A percentile compares a stretch with the other conserved stretches of the same genome.
phyloP scores from a whole-genome alignment of 495 filamentous ascomycete genomes.

The Penicillium ochrochloron region DNA sequence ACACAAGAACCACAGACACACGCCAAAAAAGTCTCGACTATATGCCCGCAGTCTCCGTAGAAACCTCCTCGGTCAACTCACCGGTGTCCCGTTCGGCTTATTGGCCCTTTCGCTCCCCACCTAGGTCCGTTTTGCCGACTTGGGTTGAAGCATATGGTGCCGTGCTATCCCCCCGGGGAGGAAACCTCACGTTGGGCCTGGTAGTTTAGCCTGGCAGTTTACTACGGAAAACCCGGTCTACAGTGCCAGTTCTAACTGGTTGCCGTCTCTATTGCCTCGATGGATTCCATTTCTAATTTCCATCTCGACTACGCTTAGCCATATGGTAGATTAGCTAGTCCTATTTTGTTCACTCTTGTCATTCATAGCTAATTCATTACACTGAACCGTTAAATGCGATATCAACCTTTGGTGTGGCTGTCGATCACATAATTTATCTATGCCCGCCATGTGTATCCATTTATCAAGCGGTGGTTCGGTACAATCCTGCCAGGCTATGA shows the following conservation, averaged over 20 bases:
- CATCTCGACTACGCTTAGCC: not conserved
- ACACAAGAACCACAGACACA: too few species aligned
- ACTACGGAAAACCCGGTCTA: slow-evolving; percentile 17
- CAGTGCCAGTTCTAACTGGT: slow-evolving; percentile 11
- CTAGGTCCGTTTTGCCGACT: slow-evolving; percentile 10
- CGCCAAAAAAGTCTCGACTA: not conserved
- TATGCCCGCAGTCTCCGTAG: not conserved
- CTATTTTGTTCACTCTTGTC: not conserved
- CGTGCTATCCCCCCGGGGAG: slow-evolving; percentile 17
- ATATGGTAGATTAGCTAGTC: not conserved
- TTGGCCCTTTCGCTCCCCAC: not conserved
- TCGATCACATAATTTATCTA: not conserved
- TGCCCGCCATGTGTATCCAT: not conserved
- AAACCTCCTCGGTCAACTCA: not conserved
- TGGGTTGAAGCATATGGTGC: not conserved
- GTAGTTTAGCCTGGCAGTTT: slow-evolving; percentile 30
- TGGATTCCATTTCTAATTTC: not conserved
- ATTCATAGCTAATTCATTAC: not conserved
- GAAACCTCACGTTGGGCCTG: slow-evolving; percentile 6
- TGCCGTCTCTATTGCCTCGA: not conserved
- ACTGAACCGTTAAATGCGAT: not conserved
- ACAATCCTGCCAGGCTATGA: not conserved
- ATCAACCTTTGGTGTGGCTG: not conserved
- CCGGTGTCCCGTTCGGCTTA: slow-evolving; percentile 2
- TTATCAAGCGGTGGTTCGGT: too few species aligned